phyloP scores from a whole-genome alignment of 805 yeast genomes.

The Ogataea pignaliae region DNA sequence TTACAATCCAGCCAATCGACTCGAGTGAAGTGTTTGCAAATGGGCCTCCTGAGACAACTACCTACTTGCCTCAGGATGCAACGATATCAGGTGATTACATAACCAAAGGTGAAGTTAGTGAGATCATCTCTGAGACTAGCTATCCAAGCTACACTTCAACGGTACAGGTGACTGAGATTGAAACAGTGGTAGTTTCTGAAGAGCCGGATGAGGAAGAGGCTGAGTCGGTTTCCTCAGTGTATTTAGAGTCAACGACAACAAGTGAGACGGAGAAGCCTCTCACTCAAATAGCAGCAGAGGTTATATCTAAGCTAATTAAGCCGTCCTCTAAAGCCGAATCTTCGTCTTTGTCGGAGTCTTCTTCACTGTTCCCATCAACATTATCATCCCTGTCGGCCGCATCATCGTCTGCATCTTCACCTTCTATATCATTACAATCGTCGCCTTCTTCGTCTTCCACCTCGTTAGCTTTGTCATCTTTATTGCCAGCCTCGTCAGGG shows the following conservation, averaged over 20 bases:
- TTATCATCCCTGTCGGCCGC: neutral
- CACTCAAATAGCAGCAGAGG: too few relatives aligned
- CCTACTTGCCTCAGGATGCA: slow-evolving; percentile 12
- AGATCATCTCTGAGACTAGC: neutral
- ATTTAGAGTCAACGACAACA: too few relatives aligned
- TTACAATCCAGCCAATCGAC: slow-evolving; percentile 29
- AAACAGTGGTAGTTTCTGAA: too few relatives aligned
- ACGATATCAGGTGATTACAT: slow-evolving; percentile 6
- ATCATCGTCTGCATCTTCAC: too few relatives aligned
- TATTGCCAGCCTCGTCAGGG: too few relatives aligned
- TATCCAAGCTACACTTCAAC: neutral
- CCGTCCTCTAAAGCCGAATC: neutral
- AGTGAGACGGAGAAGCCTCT: too few relatives aligned
- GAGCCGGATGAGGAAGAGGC: too few relatives aligned
- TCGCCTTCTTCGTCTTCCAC: too few relatives aligned
- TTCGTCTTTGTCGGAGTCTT: neutral
- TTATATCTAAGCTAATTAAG: too few relatives aligned
- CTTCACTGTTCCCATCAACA: neutral
- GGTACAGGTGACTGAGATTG: neutral
- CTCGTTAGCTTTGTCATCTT: too few relatives aligned
- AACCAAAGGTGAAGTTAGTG: neutral
- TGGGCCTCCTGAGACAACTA: slow-evolving; percentile 17
- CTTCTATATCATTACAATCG: too few relatives aligned
- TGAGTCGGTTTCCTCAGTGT: too few relatives aligned
- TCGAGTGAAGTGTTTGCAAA: slow-evolving; percentile 15